Evolutionary conservation across 768 basidiomycete genomes (phyloP), one percentile per base, ranked within the genome.

Genomic region (Phylloporus arenicola): DNA sequence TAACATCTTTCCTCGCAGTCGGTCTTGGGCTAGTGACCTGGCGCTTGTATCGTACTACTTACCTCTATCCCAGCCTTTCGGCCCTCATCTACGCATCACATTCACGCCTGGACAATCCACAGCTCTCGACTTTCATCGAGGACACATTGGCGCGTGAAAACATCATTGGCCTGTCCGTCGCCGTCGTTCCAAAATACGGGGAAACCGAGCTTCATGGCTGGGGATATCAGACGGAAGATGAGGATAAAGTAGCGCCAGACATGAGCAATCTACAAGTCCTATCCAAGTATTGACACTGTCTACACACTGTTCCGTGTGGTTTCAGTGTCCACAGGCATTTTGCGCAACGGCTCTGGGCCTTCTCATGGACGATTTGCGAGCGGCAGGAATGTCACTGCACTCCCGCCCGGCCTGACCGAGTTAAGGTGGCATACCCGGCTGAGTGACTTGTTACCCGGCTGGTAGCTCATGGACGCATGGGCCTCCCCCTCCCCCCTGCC

Each of bases 381-480:
- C n/a, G n/a, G n/a, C n/a, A n/a, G n/a, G n/a, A n/a, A n/a, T n/a
- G n/a, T n/a, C n/a, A n/a, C n/a, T n/a, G n/a, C n/a, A n/a, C 76
- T n/a, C n/a, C n/a, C n/a, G n/a, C n/a, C n/a, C n/a, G n/a, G n/a
- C n/a, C n/a, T n/a, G n/a, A 72, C 70, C 8, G 72, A 75, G 41
- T 17, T 73, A 19, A 47, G 48, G 4, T 76, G 72, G 72, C 55
- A 66, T 13, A 71, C 72, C 0, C 69, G 65, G 51, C 29, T 75
- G 38, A 51, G 41, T 22, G 70, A 72, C 35, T 13, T 76, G 6
- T 60, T 78, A 1, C 74, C 73, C 0, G 66, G 63, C 12, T 79
- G 77, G 75, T 44, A 56, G 48, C 65, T 76, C 16, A 62, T 64
- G 56, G 74, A 78, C 53, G 54, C 25, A 8, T 73, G 69, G 67